These are phyloP conservation scores for Fusarium buharicum DNA, from an alignment of 2,329 filamentous ascomycete species.

Conservation along the genomic window DNA sequence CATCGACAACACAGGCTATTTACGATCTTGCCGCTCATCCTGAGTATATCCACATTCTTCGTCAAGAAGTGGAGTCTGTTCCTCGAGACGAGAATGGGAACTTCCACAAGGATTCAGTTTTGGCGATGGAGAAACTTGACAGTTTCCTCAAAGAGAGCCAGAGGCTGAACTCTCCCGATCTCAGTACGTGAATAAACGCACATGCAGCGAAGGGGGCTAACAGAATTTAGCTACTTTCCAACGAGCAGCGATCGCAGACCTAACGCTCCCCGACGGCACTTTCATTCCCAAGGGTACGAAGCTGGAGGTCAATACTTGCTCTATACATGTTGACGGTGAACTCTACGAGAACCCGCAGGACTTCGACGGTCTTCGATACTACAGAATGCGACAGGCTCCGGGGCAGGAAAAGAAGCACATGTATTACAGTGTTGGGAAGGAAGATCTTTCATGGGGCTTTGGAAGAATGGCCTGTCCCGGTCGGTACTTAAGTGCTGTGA, in stretches of 20 bases:
- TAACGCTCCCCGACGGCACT: constrained; percentile 27
- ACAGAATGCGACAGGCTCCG: constrained; percentile 17
- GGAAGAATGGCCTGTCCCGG: constrained; percentile 36
- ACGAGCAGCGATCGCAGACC: constrained; percentile 5
- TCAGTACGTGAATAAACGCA: not conserved
- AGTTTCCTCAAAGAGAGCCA: constrained; percentile 42
- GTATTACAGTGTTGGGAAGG: constrained; percentile 22
- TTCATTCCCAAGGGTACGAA: constrained; percentile 33
- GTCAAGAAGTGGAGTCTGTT: constrained; percentile 18
- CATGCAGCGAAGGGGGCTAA: accelerated
- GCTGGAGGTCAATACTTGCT: constrained; percentile 34
- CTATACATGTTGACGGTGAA: constrained; percentile 21
- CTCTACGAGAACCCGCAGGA: constrained; percentile 15
- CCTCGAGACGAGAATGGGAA: not conserved
- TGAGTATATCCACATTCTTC: constrained; percentile 20
- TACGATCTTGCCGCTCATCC: constrained; percentile 37
- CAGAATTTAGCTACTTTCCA: not conserved
- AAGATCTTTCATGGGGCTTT: constrained; percentile 24
- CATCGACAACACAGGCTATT: constrained; percentile 32
- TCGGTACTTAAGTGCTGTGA: constrained; percentile 24
- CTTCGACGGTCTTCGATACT: constrained; percentile 34
- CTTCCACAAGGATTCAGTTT: not conserved
- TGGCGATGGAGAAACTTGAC: constrained; percentile 33
- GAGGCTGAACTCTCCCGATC: constrained; percentile 33
- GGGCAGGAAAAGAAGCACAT: constrained; percentile 23